Evolutionary conservation across 2,329 filamentous ascomycete genomes (phyloP).

Genomic region (Pseudonectria buxi): DNA sequence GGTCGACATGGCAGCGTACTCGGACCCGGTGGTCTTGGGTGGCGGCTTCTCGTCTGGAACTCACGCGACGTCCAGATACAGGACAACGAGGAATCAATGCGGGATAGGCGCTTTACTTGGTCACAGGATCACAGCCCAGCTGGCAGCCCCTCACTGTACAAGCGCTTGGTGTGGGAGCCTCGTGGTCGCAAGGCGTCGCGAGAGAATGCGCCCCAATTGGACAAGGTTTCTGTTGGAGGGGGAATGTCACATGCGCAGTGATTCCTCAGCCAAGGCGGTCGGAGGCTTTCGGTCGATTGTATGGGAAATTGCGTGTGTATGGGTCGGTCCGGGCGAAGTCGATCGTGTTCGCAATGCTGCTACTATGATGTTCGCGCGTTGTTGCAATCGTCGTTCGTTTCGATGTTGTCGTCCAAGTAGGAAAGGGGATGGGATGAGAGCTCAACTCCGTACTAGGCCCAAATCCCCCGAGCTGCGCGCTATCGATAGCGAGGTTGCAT

Average conservation of each 20-base stretch:
- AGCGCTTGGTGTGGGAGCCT: conserved; percentile 9
- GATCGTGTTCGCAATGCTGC: not conserved
- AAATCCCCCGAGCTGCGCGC: conserved; percentile 13
- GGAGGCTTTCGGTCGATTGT: conserved; percentile 9
- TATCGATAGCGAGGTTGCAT: not conserved
- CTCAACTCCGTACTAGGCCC: conserved; percentile 18
- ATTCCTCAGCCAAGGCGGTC: conserved; percentile 9
- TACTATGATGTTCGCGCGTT: conserved; percentile 3
- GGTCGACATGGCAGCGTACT: conserved; percentile 43
- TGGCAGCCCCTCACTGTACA: conserved; percentile 20
- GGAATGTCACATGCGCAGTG: conserved; percentile 6
- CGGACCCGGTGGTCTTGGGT: conserved; percentile 16
- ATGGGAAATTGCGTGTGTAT: conserved; percentile 8
- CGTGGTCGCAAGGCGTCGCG: conserved; percentile 6
- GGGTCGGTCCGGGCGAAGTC: conserved; percentile 1
- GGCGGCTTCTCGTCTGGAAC: conserved; percentile 6
- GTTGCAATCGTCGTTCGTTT: conserved; percentile 11
- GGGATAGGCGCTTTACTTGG: conserved; percentile 12
- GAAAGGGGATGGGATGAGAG: conserved; percentile 17
- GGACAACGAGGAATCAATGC: conserved; percentile 10
- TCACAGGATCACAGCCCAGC: conserved; percentile 6
- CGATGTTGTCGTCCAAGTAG: conserved; percentile 15
- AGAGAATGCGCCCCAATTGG: conserved; percentile 17
- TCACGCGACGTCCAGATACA: not conserved
- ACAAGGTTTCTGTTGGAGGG: conserved; percentile 11